Evolutionary conservation across 495 filamentous ascomycete species (phyloP).

Genomic region (Penicillium egyptiacum): DNA sequence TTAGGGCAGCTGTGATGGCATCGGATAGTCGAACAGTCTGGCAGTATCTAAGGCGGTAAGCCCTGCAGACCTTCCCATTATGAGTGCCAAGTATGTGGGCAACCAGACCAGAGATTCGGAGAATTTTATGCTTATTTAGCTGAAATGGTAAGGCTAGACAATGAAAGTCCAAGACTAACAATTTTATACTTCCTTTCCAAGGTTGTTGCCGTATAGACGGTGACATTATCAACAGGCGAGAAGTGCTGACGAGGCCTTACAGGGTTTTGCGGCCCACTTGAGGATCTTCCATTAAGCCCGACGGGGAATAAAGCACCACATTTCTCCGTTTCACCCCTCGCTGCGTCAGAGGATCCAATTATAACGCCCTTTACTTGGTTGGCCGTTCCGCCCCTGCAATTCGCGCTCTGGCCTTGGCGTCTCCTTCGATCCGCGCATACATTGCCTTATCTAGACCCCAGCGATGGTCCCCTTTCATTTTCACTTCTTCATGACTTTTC

Average conservation of each 20-base stretch:
- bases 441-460: constrained; percentile 5
- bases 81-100: background rate
- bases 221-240: background rate
- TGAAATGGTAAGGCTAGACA: background rate
- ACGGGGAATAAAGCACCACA: constrained; percentile 1
- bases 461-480: background rate
- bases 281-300: background rate
- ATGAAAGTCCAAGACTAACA: background rate
- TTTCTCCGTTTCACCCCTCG: constrained; percentile 7
- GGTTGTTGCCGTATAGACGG: background rate
- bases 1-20: background rate
- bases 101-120: background rate
- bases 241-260: constrained; percentile 11
- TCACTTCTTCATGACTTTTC: background rate
- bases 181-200: background rate
- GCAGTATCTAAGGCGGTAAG: background rate
- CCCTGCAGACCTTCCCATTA: background rate
- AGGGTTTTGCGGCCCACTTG: background rate
- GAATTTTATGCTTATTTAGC: background rate
- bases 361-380: constrained; percentile 1
- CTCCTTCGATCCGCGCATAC: constrained; percentile 4
- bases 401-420: background rate
- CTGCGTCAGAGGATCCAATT: constrained; percentile 6
- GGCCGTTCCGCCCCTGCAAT: background rate
- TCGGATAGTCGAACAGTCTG: background rate